These are phyloP conservation scores for Colletotrichum siamense DNA, from an alignment of 2,329 filamentous ascomycete species.

Conservation along the genomic window DNA sequence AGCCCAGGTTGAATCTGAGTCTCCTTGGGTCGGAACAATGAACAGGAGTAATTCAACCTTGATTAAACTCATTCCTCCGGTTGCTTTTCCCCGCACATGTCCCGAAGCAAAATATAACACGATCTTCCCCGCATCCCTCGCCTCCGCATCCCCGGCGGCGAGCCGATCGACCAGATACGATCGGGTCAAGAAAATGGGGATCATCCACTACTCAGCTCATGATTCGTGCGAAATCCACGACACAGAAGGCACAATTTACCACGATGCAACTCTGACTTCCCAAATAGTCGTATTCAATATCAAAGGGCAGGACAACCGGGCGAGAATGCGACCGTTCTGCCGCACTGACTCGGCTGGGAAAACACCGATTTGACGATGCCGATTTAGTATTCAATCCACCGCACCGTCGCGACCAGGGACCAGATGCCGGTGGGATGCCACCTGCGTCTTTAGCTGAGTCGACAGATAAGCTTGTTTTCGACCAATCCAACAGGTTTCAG, in stretches of 20 bases:
- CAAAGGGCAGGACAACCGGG: not conserved
- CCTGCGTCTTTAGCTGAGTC: not conserved
- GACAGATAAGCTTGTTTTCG: not conserved
- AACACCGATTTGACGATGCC: conserved; percentile 10
- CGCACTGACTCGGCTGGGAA: not conserved
- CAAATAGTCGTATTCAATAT: not conserved
- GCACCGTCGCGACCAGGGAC: not conserved
- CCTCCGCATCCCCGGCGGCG: not conserved
- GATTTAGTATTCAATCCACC: not conserved
- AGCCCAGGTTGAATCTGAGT: not conserved
- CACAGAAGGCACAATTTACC: too few species aligned
- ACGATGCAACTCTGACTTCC: not conserved
- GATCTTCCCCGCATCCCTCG: not conserved
- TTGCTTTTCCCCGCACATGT: not conserved
- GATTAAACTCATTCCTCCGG: not conserved
- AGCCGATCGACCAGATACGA: not conserved
- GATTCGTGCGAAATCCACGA: conserved; percentile 13
- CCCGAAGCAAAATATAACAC: not conserved
- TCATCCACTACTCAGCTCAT: not conserved
- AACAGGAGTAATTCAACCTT: not conserved
- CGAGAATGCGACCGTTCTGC: not conserved
- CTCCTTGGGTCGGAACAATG: not conserved
- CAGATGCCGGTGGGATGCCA: not conserved
- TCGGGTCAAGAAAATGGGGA: not conserved
- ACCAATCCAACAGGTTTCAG: not conserved